Conservation (phyloP, 495 filamentous ascomycete genomes). For the Aspergillus incahuasiensis region DNA sequence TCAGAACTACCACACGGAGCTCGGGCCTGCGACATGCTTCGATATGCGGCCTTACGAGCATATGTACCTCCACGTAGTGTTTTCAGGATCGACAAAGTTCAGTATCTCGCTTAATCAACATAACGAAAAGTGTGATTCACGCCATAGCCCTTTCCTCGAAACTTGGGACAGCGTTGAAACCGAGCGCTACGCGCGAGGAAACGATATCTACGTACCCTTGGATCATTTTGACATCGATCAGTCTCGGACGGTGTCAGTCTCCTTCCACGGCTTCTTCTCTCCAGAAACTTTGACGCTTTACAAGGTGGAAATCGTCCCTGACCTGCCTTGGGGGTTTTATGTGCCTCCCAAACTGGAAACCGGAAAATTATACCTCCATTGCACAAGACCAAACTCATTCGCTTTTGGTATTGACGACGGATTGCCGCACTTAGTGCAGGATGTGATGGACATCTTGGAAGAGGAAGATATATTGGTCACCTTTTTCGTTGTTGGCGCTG, state of each 20-base stretch:
- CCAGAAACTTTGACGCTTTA: conserved; percentile 48
- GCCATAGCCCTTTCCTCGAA: conserved; percentile 61
- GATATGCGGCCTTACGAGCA: conserved; percentile 51
- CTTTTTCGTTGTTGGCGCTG: conserved; percentile 72
- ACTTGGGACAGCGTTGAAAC: conserved; percentile 73
- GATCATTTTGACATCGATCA: conserved; percentile 66
- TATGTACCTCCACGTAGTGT: conserved; percentile 67
- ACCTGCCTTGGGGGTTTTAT: conserved; percentile 36
- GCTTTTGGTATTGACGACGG: conserved; percentile 83
- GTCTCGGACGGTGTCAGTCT: conserved; percentile 56
- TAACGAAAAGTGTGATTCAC: conserved; percentile 57
- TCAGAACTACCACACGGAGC: conserved; percentile 63
- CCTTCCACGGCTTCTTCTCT: conserved; percentile 65
- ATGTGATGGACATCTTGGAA: conserved; percentile 61
- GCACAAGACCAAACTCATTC: conserved; percentile 68
- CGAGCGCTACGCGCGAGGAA: conserved; percentile 48
- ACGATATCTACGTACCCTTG: conserved; percentile 71
- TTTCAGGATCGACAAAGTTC: conserved; percentile 62
- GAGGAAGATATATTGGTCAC: conserved; percentile 63
- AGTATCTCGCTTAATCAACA: conserved; percentile 69
- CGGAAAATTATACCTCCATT: conserved; percentile 58
- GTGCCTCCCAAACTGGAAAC: conserved; percentile 60
- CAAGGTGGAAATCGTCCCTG: conserved; percentile 59
- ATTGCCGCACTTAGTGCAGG: conserved; percentile 54
- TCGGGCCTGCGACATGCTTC: conserved; percentile 51